Percentiles rank a stretch among this genome's conserved stretches.
Evolutionary conservation across 208 protist genomes (phyloP).

Genomic region (Acanthamoeba triangularis): DNA sequence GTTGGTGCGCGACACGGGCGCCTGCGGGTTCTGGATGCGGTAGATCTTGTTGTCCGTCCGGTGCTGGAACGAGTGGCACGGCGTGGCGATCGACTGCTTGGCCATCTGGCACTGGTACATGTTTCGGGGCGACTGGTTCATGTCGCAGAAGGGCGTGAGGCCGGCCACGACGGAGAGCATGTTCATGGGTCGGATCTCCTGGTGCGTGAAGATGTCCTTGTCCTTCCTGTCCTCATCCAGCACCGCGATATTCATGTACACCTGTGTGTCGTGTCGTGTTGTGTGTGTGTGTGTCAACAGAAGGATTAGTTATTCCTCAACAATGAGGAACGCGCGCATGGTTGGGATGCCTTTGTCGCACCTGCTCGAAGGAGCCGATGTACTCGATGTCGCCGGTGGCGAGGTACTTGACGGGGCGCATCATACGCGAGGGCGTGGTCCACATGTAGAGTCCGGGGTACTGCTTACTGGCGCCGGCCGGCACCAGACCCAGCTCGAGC

Average conservation of each 20-base stretch:
- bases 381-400: slow-evolving; percentile 89
- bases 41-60: slow-evolving; percentile 99
- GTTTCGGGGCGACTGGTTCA: slow-evolving; percentile 99
- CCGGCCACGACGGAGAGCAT: slow-evolving; percentile 98
- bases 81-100: slow-evolving; percentile 99
- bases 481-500: slow-evolving; percentile 80
- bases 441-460: slow-evolving; percentile 94
- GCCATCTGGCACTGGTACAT: slow-evolving; percentile 99
- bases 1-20: slow-evolving; percentile 94
- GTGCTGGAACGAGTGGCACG: slow-evolving; percentile 95
- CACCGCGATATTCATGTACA: slow-evolving; percentile 98
- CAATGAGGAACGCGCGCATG: no score
- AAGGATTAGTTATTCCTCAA: no score
- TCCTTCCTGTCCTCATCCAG: slow-evolving; percentile 91
- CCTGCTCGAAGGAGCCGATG: slow-evolving; percentile 99
- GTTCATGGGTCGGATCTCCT: slow-evolving; percentile 91
- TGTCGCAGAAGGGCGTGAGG: slow-evolving; percentile 99
- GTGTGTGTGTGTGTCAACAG: no score
- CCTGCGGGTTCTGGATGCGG: slow-evolving; percentile 97
- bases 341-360: background rate
- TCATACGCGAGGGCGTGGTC: slow-evolving; percentile 95
- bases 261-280: slow-evolving; percentile 28
- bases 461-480: slow-evolving; percentile 23
- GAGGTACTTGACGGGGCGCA: slow-evolving; percentile 96
- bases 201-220: slow-evolving; percentile 76